These are phyloP conservation scores for Teratosphaeria viscida DNA, from an alignment of 2,329 filamentous ascomycete genomes.

Conservation along the genomic window DNA sequence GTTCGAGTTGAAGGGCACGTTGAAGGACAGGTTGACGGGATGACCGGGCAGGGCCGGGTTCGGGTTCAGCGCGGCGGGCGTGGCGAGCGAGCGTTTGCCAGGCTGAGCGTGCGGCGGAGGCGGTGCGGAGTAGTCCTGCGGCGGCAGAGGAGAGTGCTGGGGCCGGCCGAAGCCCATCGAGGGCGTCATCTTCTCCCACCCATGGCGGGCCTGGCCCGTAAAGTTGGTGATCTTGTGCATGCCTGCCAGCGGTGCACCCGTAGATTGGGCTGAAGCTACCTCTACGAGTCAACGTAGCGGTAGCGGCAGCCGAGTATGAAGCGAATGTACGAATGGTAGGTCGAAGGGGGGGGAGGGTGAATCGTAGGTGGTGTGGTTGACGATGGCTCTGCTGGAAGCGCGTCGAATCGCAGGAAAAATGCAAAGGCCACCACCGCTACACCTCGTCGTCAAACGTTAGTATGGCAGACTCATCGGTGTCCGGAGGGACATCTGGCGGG, in stretches of 20 bases:
- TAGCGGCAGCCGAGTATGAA: not conserved
- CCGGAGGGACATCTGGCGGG: not conserved
- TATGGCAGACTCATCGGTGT: not conserved
- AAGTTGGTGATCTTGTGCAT: conserved; percentile 63
- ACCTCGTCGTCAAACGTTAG: not conserved
- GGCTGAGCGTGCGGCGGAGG: conserved; percentile 1
- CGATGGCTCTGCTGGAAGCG: not conserved
- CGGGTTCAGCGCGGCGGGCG: conserved; percentile 29
- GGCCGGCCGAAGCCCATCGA: conserved; percentile 42
- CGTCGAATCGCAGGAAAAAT: not conserved
- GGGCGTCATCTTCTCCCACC: conserved; percentile 55
- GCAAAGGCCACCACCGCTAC: not conserved
- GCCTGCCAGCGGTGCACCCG: not conserved
- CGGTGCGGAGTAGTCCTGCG: conserved; percentile 6
- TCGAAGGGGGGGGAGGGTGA: not conserved
- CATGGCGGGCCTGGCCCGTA: conserved; percentile 55
- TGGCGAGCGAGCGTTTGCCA: conserved; percentile 45
- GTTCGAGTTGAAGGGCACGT: conserved; percentile 89
- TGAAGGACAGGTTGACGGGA: conserved; percentile 88
- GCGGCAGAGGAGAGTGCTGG: not conserved
- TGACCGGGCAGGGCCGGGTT: conserved; percentile 61
- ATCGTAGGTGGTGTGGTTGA: not conserved
- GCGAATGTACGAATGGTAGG: not conserved
- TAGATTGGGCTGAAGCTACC: not conserved
- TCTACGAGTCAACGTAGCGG: not conserved